Base-by-base conservation (phyloP, 2,329 filamentous ascomycete species). In the Trichoderma harzianum region DNA sequence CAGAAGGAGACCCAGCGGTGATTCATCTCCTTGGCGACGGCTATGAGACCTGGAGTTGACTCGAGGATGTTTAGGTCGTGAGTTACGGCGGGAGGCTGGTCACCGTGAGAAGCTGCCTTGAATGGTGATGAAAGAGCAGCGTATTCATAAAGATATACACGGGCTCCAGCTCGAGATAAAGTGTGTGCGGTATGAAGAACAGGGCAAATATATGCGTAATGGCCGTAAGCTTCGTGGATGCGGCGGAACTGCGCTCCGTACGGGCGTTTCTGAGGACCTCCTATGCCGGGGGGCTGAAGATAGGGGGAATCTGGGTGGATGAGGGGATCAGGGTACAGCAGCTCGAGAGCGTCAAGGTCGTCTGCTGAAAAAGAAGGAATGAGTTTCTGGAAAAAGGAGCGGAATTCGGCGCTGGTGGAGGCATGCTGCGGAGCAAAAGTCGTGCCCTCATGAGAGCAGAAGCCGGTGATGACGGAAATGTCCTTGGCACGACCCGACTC, bases 391-490 rank as follows among this genome's bases (percentile, higher is more conserved):
- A 92, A 93, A 79, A 93, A 92, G 3, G 78, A 72, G 3, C 83
- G 83, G 77, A 93, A 91, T 12, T 90, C 84, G 0, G 78, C 80
- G 12, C 85, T 81, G 3, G 82, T 83, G 16, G 83, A 80, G 68
- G 86, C 83, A 7, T 78, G 75, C 16, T 82, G 78, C 0, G 90
- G 86, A 1, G 93, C 87, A 77, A 93, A 93, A 47, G 84, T 78
- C 0, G 89, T 86, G 18, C 91, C 92, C 78, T 94, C 92, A 76
- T 93, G 90, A 51, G 88, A 87, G 79, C 90, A 91, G 82, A 90
- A 93, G 8, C 91, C 91, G 0, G 90, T 92, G 63, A 94, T 81
- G 63, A 93, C 85, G 8, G 76, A 71, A 3, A 75, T 18, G 34
- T 39, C 51, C n/a, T 61, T 43, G 26, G 43, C 55, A 57, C 36